These are phyloP conservation scores for Arthrinium phaeospermum DNA, from an alignment of 2,329 filamentous ascomycete species.

Conservation along the genomic window DNA sequence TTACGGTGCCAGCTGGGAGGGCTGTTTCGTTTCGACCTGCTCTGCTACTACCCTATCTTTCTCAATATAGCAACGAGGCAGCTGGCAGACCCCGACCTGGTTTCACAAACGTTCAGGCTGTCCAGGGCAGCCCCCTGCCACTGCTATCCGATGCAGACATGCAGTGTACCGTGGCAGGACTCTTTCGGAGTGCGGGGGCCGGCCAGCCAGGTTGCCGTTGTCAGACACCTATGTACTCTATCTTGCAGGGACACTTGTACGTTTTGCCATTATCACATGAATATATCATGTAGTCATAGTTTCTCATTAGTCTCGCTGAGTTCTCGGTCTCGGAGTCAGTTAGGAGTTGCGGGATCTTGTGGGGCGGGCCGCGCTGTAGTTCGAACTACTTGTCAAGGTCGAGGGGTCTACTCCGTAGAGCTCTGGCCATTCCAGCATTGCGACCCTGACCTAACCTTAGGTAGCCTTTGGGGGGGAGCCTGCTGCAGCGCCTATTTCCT, in stretches of 20 bases:
- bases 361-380: conserved; percentile 10
- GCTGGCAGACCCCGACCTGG: not conserved
- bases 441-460: not conserved
- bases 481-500: not conserved
- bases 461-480: not conserved
- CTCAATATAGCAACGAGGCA: conserved; percentile 7
- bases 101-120: not conserved
- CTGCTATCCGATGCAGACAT: not conserved
- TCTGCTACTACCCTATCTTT: not conserved
- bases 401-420: conserved; percentile 15
- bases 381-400: not conserved
- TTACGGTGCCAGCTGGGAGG: not conserved
- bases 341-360: not conserved
- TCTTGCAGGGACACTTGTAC: not conserved
- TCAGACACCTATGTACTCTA: not conserved
- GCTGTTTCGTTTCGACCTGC: conserved; percentile 1
- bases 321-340: not conserved
- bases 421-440: not conserved
- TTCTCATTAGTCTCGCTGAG: not conserved
- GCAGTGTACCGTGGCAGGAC: not conserved
- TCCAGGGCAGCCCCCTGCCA: not conserved
- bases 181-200: conserved; percentile 2
- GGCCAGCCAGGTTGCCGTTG: not conserved
- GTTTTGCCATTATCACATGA: conserved; percentile 13
- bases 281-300: not conserved